Percentiles rank a stretch among this genome's conserved stretches.
Conservation (phyloP, 352 stramenopile genomes). For the Pythium apleroticum region DNA sequence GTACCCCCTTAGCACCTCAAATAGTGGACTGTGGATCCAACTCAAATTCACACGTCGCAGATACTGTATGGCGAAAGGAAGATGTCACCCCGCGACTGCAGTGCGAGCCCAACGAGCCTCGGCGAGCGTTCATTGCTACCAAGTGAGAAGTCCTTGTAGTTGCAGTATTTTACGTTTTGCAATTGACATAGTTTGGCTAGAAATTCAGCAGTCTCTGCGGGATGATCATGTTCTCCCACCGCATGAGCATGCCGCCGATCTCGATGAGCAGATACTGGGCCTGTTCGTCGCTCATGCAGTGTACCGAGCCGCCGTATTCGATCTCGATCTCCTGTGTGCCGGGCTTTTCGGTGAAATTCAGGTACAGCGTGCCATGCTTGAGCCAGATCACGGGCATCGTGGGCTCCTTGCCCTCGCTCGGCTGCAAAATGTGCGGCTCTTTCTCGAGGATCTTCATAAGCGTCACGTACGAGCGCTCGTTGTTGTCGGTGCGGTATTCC, state of each 20-base stretch:
- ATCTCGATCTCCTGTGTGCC: slow-evolving; percentile 27
- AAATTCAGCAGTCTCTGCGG: slow-evolving; percentile 20
- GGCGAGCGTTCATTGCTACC: too few species aligned
- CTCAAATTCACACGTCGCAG: slow-evolving; percentile 12
- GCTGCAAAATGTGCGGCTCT: slow-evolving; percentile 20
- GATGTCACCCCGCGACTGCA: too few species aligned
- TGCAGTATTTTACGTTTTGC: too few species aligned
- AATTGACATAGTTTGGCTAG: neutral
- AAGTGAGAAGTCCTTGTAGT: too few species aligned
- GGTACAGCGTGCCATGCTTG: slow-evolving; percentile 26
- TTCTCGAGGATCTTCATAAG: slow-evolving; percentile 33
- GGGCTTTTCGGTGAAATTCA: slow-evolving; percentile 28
- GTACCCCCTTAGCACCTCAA: neutral
- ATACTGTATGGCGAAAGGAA: too few species aligned
- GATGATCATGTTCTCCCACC: slow-evolving; percentile 30
- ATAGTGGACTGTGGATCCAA: neutral
- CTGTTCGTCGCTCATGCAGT: slow-evolving; percentile 26
- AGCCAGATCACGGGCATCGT: slow-evolving; percentile 26
- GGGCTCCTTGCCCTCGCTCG: neutral
- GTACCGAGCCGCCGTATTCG: slow-evolving; percentile 24
- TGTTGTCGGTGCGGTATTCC: slow-evolving; percentile 18
- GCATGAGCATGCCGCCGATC: slow-evolving; percentile 26
- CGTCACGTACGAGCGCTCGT: slow-evolving; percentile 23
- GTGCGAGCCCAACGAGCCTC: too few species aligned
- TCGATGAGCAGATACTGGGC: slow-evolving; percentile 28